Evolutionary conservation across 257 asterid species (phyloP).

Genomic region (Coffea canephora): DNA sequence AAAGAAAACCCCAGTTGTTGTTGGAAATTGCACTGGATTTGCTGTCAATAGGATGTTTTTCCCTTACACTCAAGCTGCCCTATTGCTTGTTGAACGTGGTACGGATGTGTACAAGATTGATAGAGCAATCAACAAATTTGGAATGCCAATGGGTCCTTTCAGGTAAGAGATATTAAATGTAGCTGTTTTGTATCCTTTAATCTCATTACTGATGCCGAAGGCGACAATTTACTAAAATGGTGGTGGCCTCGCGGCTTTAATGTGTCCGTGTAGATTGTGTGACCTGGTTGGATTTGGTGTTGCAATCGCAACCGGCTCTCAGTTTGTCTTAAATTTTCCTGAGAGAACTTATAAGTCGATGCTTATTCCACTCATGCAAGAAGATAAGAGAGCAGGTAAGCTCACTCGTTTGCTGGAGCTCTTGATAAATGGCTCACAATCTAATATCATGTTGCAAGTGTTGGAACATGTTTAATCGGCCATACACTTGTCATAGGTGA

Average conservation of each 20-base stretch:
- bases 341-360: conserved; percentile 82
- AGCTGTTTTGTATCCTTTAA: background rate
- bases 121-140: conserved; percentile 69
- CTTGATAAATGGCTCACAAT: background rate
- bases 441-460: background rate
- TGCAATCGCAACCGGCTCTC: conserved; percentile 81
- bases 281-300: conserved; percentile 95
- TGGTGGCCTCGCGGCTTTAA: conserved; percentile 10
- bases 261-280: conserved; percentile 50
- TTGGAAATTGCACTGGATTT: conserved; percentile 95
- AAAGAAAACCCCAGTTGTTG: conserved; percentile 91
- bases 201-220: background rate
- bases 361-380: conserved; percentile 88
- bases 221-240: background rate
- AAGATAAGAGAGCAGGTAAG: conserved; percentile 84
- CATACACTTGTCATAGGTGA: conserved; percentile 53
- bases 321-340: conserved; percentile 68
- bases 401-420: background rate
- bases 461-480: conserved; percentile 3
- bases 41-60: conserved; percentile 96
- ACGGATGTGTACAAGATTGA: conserved; percentile 78
- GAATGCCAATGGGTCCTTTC: conserved; percentile 99
- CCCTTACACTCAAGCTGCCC: conserved; percentile 90
- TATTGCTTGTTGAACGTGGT: conserved; percentile 84
- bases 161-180: conserved; percentile 43